A percentile compares a stretch with the other conserved stretches of the same genome.
Evolutionary conservation across 2,329 filamentous ascomycete species (phyloP).

Genomic region (Penicillium sp.): DNA sequence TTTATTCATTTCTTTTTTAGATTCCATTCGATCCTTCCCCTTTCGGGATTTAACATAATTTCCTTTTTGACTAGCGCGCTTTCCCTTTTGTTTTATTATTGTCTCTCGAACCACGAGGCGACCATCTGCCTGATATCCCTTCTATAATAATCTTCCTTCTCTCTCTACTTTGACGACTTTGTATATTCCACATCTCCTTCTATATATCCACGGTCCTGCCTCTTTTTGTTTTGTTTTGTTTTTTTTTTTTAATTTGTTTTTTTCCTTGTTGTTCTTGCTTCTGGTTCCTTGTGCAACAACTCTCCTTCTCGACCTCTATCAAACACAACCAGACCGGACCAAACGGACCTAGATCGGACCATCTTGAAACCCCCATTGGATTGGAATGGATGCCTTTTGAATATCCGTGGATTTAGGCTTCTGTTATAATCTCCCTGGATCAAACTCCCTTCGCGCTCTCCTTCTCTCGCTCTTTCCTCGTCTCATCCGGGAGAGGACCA

Average conservation of each 20-base stretch:
- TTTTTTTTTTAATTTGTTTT: constrained; percentile 1
- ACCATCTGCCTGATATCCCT: constrained; percentile 29
- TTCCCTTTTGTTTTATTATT: constrained; percentile 4
- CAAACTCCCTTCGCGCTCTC: constrained; percentile 14
- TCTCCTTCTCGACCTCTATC: constrained; percentile 9
- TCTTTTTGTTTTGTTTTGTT: background rate
- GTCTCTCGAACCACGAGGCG: constrained; percentile 11
- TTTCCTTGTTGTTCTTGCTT: background rate
- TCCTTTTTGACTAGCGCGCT: constrained; percentile 2
- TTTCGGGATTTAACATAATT: constrained; percentile 8
- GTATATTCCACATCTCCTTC: background rate
- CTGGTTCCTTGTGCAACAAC: constrained; percentile 2
- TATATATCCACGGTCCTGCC: background rate
- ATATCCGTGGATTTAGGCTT: constrained; percentile 7
- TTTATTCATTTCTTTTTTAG: constrained; percentile 13
- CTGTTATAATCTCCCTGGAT: constrained; percentile 9
- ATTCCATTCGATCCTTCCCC: constrained; percentile 9
- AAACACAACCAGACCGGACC: constrained; percentile 6
- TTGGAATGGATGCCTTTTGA: constrained; percentile 21
- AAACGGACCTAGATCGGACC: constrained; percentile 6
- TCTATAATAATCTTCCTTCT: constrained; percentile 37
- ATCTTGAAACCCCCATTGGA: constrained; percentile 3
- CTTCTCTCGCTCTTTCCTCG: constrained; percentile 5
- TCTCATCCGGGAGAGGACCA: background rate
- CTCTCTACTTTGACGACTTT: background rate